These are phyloP conservation scores for Paraphaeosphaeria sporulosa DNA, from an alignment of 2,329 filamentous ascomycete genomes.

Conservation along the genomic window DNA sequence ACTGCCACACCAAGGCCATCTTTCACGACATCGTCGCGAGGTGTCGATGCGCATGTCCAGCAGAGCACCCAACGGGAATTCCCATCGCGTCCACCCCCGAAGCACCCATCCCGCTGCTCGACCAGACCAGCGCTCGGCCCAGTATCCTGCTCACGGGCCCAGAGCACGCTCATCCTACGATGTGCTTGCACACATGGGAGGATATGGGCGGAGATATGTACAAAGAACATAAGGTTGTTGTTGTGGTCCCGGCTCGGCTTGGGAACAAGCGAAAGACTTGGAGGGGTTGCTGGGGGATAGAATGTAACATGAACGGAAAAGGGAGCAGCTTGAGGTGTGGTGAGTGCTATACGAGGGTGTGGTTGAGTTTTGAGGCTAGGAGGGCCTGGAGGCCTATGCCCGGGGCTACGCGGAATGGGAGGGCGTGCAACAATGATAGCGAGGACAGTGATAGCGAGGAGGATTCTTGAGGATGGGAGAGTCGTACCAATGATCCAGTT, in stretches of 20 bases:
- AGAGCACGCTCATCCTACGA: background rate
- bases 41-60: background rate
- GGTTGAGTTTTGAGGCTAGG: background rate
- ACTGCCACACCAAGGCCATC: background rate
- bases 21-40: background rate
- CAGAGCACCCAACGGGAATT: background rate
- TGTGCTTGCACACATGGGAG: constrained; percentile 5
- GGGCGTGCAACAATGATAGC: background rate
- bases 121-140: background rate
- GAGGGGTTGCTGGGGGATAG: background rate
- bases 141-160: constrained; percentile 2
- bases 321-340: constrained; percentile 1
- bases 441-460: background rate
- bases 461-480: background rate
- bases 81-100: background rate
- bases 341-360: background rate
- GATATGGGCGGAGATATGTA: background rate
- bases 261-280: background rate
- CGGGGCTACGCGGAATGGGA: background rate
- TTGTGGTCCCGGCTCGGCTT: background rate
- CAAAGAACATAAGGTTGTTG: background rate
- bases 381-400: background rate
- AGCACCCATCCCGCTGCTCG: background rate
- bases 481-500: too few species aligned
- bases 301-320: too few species aligned